A percentile compares a stretch with the other conserved stretches of the same genome.
These are phyloP conservation scores for Penicillium hordei DNA, from an alignment of 2,329 filamentous ascomycete genomes.

Conservation along the genomic window DNA sequence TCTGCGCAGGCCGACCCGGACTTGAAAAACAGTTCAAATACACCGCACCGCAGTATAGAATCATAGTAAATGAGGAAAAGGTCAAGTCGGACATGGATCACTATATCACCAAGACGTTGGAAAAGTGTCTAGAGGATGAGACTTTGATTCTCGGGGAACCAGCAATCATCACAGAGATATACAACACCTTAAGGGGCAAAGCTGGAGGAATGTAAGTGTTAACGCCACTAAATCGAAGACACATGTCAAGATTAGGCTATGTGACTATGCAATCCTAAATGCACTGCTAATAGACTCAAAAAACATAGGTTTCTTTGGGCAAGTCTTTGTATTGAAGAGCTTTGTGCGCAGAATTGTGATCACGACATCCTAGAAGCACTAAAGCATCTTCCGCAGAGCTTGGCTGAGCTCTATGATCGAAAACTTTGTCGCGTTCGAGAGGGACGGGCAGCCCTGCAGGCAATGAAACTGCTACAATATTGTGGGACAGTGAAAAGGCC, in stretches of 20 bases:
- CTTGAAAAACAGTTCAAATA: slow-evolving; percentile 1
- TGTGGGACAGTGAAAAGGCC: slow-evolving; percentile 7
- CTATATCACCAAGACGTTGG: background rate
- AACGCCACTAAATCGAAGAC: background rate
- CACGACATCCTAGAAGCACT: slow-evolving; percentile 17
- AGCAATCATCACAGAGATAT: background rate
- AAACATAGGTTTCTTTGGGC: slow-evolving; percentile 21
- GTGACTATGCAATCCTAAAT: background rate
- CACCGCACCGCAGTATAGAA: background rate
- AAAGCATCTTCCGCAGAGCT: background rate
- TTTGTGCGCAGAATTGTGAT: slow-evolving; percentile 19
- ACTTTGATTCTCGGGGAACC: slow-evolving; percentile 11
- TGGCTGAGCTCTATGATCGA: slow-evolving; percentile 4
- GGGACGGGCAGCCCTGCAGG: background rate
- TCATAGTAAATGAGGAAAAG: background rate
- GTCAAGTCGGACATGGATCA: slow-evolving; percentile 15
- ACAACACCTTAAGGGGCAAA: background rate
- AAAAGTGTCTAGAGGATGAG: background rate
- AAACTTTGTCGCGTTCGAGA: slow-evolving; percentile 1
- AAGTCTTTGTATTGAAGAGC: slow-evolving; percentile 17
- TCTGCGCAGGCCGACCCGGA: slow-evolving; percentile 21
- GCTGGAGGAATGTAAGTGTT: slow-evolving; percentile 5
- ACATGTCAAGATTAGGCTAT: too few relatives aligned
- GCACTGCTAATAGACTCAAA: background rate
- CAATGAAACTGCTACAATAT: slow-evolving; percentile 2